These are phyloP conservation scores for Sequoia sempervirens DNA, from an alignment of 75 land plant genomes.

Conservation along the genomic window DNA sequence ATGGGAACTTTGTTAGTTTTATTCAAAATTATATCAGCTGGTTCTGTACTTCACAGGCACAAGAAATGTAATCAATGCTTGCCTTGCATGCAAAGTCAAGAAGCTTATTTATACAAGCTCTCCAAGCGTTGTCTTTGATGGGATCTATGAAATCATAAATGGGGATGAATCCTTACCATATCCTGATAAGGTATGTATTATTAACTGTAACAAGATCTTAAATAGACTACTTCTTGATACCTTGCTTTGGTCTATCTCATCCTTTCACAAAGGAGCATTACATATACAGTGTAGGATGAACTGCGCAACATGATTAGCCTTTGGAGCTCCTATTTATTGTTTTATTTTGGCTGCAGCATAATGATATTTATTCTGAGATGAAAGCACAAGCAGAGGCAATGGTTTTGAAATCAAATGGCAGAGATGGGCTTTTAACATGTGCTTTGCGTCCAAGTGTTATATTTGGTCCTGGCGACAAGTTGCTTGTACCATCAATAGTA, in stretches of 20 bases:
- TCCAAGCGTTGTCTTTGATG: constrained; percentile 94
- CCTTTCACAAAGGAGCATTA: background rate
- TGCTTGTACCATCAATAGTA: constrained; percentile 78
- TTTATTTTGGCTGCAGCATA: constrained; percentile 47
- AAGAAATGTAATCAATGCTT: constrained; percentile 86
- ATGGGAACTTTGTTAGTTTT: background rate
- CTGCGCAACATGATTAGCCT: background rate
- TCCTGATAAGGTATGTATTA: constrained; percentile 60
- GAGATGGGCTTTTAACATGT: constrained; percentile 79
- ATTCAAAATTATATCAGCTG: background rate
- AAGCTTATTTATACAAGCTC: constrained; percentile 93
- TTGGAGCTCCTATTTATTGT: constrained; percentile 7
- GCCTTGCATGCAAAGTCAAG: constrained; percentile 68
- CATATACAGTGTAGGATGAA: background rate
- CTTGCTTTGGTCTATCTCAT: background rate
- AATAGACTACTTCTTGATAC: background rate
- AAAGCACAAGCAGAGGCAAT: constrained; percentile 93
- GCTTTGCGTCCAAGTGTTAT: constrained; percentile 89
- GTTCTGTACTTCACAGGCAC: constrained; percentile 47
- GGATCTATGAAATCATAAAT: constrained; percentile 66
- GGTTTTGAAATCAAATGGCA: constrained; percentile 79
- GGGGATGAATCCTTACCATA: constrained; percentile 82
- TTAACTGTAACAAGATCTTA: background rate
- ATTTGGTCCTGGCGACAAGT: constrained; percentile 93
- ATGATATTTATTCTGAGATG: constrained; percentile 85